Conservation (phyloP, 345 rosid species). For the Aquilaria malaccensis region DNA sequence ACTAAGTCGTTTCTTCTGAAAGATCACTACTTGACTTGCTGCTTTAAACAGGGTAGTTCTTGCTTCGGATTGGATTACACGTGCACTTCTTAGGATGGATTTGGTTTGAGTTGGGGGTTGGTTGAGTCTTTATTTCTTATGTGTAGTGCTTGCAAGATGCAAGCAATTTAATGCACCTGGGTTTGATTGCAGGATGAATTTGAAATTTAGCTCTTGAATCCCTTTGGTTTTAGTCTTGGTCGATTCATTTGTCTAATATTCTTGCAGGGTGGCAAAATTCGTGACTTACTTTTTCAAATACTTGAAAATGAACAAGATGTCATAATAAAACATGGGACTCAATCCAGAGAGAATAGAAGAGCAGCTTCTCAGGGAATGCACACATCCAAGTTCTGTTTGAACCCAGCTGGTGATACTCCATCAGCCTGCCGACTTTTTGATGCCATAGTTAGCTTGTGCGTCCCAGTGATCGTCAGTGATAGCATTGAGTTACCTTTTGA, state of each 20-base stretch:
- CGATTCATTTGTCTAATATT: background rate
- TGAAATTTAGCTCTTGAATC: background rate
- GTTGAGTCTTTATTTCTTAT: background rate
- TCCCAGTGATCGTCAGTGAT: constrained; percentile 88
- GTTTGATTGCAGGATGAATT: no score
- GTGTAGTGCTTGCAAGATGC: background rate
- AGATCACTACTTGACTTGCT: no score
- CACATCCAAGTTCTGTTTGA: constrained; percentile 88
- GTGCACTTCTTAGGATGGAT: no score
- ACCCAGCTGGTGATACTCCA: constrained; percentile 99
- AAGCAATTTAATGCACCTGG: background rate
- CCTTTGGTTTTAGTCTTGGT: constrained; percentile 8
- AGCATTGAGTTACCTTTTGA: constrained; percentile 93
- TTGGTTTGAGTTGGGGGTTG: no score
- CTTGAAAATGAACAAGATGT: constrained; percentile 81
- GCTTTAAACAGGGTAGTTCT: no score
- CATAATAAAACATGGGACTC: constrained; percentile 87
- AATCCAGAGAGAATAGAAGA: constrained; percentile 91
- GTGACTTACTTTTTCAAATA: constrained; percentile 81
- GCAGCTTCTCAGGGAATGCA: constrained; percentile 92
- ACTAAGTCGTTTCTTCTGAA: no score
- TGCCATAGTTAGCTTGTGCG: constrained; percentile 93
- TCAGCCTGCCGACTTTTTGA: constrained; percentile 98
- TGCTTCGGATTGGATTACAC: no score
- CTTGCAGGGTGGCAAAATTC: constrained; percentile 86